Base-by-base conservation (phyloP, 2,329 filamentous ascomycete genomes). In the Aspergillus carbonarius region DNA sequence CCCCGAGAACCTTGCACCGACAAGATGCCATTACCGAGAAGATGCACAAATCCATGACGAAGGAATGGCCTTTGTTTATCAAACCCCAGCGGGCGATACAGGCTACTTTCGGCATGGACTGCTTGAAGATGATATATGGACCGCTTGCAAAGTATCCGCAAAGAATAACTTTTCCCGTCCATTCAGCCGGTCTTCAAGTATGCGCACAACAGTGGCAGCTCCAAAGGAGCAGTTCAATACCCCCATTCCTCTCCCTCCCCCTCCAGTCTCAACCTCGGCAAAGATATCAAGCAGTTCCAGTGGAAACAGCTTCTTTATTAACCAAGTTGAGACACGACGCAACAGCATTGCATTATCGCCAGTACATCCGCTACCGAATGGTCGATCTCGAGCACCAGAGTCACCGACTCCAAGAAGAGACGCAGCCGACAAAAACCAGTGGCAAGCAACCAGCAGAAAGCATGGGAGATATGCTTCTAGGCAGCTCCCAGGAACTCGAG, bases 111-210 rank as follows among this genome's bases (percentile, higher is more conserved):
- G 55, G 46, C 34, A 40, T 44, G 30, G 47, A 47, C 20, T 20
- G 5, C 39, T 23, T 20, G 52, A 57, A 17, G 39, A 48, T 5
- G 42, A 42, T 30, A 44, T 47, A n/a, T 30, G 42, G 13, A 44
- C 44, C 6, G 51, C 20, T 20, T 55, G 39, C 25, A 65, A 58
- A 47, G 23, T 60, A 1, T 48, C 58, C 4, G 55, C 62, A 17
- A 67, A 57, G 15, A 73, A 60, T 57, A 76, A 76, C 44, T 76
- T 75, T 56, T 76, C 74, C 7, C 70, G 74, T 15, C 74, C 74
- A 0, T 72, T 76, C 48, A 69, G 68, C 58, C 71, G 70, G 30
- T 67, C 72, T 34, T 73, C 73, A 1, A 74, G 68, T 58, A 57
- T 66, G 9, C 64, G 65, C 9, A 70, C 67, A 1, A 61, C 67